phyloP scores from a whole-genome alignment of 2,329 filamentous ascomycete genomes.

The Eutypella sp. region DNA sequence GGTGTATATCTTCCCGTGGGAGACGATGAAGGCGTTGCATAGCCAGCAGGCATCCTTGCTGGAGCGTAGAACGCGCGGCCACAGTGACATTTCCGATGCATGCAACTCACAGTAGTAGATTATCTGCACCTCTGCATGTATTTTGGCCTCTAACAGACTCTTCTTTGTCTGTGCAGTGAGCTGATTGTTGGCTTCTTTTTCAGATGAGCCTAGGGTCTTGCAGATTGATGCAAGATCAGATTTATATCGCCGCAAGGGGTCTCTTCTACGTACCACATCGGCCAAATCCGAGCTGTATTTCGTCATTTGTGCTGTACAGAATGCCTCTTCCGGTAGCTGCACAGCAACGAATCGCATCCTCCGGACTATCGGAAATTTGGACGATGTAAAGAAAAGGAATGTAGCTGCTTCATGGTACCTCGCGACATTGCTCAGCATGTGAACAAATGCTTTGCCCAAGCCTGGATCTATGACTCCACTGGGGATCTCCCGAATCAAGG shows the following conservation, averaged over 20 bases:
- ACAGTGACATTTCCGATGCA: conserved; percentile 7
- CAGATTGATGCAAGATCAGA: neutral
- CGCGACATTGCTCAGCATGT: conserved; percentile 31
- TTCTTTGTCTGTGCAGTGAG: conserved; percentile 11
- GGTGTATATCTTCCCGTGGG: conserved; percentile 35
- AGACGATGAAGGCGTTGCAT: conserved; percentile 41
- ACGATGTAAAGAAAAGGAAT: conserved; percentile 28
- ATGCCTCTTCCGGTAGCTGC: conserved; percentile 23
- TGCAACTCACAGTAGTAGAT: conserved; percentile 36
- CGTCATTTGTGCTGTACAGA: conserved; percentile 6
- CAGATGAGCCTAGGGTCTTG: neutral
- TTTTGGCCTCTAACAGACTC: conserved; percentile 23
- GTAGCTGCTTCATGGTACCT: conserved; percentile 31
- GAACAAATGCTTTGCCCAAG: conserved; percentile 18
- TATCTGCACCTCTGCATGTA: conserved; percentile 49
- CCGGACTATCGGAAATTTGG: conserved; percentile 23
- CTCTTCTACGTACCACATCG: conserved; percentile 8
- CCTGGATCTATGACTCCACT: conserved; percentile 11
- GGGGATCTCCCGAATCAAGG: conserved; percentile 16
- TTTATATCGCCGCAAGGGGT: conserved; percentile 1
- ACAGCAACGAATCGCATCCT: conserved; percentile 23
- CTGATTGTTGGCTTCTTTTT: neutral
- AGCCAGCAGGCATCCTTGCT: conserved; percentile 48
- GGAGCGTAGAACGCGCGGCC: conserved; percentile 40
- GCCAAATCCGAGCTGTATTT: conserved; percentile 2